phyloP scores from a whole-genome alignment of 345 rosid species.

The Brassica carinata region DNA sequence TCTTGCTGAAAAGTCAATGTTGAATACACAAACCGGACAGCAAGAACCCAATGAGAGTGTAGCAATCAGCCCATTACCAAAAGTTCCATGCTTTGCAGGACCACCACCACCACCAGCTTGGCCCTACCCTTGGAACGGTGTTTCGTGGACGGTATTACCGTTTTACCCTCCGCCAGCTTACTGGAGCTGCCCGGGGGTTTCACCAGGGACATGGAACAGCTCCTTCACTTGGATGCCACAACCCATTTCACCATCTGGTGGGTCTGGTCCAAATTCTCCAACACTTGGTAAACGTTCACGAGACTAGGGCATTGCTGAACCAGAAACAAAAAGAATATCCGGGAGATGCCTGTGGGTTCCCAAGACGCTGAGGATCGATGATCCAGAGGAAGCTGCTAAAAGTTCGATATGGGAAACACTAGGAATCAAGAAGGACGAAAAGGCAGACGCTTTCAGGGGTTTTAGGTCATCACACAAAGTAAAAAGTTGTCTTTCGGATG shows the following conservation, averaged over 20 bases:
- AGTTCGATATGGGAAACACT: conserved; percentile 90
- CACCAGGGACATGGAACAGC: conserved; percentile 63
- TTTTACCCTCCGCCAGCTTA: conserved; percentile 50
- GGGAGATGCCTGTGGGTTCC: conserved; percentile 80
- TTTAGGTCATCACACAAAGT: conserved; percentile 54
- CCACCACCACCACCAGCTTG: conserved; percentile 36
- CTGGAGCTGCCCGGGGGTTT: conserved; percentile 60
- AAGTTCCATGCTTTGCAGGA: conserved; percentile 40
- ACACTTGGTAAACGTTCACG: conserved; percentile 90
- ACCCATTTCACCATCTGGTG: conserved; percentile 53
- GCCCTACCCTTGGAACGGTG: conserved; percentile 41
- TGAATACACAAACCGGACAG: conserved; percentile 15
- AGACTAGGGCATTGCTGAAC: conserved; percentile 51
- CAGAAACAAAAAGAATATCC: conserved; percentile 40
- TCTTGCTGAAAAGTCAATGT: conserved; percentile 63
- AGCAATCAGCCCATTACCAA: conserved; percentile 23
- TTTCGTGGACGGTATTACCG: conserved; percentile 41
- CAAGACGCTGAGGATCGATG: conserved; percentile 81
- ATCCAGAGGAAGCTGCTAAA: conserved; percentile 84
- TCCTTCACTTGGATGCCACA: conserved; percentile 65
- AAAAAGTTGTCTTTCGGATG: conserved; percentile 41
- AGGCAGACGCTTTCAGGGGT: conserved; percentile 56
- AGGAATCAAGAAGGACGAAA: conserved; percentile 68
- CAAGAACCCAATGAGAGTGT: conserved; percentile 13
- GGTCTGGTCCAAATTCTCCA: conserved; percentile 69